Evolutionary conservation across 257 asterid genomes (phyloP), one percentile per base, ranked within the genome.

Genomic region (Cinchona pubescens): DNA sequence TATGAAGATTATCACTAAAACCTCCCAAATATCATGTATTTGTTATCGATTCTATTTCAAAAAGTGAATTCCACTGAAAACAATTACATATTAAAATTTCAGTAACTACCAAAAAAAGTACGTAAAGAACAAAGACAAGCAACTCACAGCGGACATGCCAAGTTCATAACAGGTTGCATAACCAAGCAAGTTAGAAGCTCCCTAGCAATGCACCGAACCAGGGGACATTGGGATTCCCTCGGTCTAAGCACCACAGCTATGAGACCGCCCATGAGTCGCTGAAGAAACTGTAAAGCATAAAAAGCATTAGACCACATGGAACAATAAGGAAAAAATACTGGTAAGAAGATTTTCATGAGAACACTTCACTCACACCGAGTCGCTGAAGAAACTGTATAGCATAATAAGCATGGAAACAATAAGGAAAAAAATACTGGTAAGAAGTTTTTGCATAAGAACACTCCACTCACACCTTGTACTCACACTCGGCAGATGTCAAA

Each of bases 381-480:
- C 91, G 91, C 84, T 91, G 99, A 83, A 95, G 96, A 79, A 87
- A 92, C 99, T 95, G 78, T 58, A 32, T 64, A 75, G 59, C 59
- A 62, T 4, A 73, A 64, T 60, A 71, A 79, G 45, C 80, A 79
- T 12, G 72, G 79, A 72, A 71, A 67, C 62, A 16, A 76, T 51
- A 65, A 67, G 76, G n/a, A n/a, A 65, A 74, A 68, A 76, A 43
- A 30, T 13, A 70, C 71, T 35, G 70, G 63, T 68, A 45, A 75
- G 81, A 45, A 63, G 68, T 66, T 32, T 81, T 76, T 85, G 82
- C 78, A 83, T 72, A 55, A 88, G 89, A 87, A 78, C 87, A 80
- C 92, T 81, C 89, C 82, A 83, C 84, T 67, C 88, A 87, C 94
- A 95, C 99, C 99, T 95, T 95, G 96, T 95, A 92, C 97, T 95